phyloP scores from a whole-genome alignment of 1,284 basidiomycete species.

The Trametes pubescens region DNA sequence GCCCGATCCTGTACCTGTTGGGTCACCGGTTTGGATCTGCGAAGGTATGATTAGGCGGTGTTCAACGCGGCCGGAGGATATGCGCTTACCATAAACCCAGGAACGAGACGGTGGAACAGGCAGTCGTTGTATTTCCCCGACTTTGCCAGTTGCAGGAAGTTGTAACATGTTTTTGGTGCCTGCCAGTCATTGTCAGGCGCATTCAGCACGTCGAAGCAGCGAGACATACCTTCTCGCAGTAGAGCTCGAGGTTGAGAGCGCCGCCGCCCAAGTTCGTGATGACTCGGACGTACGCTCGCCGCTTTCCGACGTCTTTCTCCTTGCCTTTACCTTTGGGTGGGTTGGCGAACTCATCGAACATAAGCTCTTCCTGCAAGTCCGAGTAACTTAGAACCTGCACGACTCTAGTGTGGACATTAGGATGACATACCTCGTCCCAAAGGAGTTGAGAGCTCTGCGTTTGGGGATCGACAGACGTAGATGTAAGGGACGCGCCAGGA shows the following conservation, averaged over 20 bases:
- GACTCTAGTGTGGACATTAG: neutral
- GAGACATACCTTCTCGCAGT: constrained; percentile 81
- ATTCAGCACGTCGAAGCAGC: neutral
- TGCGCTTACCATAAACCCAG: constrained; percentile 92
- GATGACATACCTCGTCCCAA: constrained; percentile 80
- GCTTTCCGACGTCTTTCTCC: constrained; percentile 91
- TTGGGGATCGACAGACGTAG: constrained; percentile 88
- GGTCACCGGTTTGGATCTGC: constrained; percentile 95
- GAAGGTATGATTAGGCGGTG: too few species aligned
- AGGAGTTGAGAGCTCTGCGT: constrained; percentile 82
- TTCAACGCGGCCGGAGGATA: too few species aligned
- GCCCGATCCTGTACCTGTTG: constrained; percentile 94
- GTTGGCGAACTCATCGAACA: constrained; percentile 90
- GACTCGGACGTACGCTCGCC: constrained; percentile 90
- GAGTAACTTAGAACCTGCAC: neutral
- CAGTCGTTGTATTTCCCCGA: constrained; percentile 91
- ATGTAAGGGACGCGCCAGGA: constrained; percentile 92
- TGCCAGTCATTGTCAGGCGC: constrained; percentile 40
- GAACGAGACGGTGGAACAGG: constrained; percentile 93
- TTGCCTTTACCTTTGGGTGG: constrained; percentile 83
- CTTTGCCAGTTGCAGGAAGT: constrained; percentile 92
- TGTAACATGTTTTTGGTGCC: constrained; percentile 98
- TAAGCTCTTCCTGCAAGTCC: constrained; percentile 77
- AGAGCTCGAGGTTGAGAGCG: constrained; percentile 91
- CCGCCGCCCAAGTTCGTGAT: constrained; percentile 89